phyloP scores from a whole-genome alignment of 768 basidiomycete genomes.

The Suillus alpinus region DNA sequence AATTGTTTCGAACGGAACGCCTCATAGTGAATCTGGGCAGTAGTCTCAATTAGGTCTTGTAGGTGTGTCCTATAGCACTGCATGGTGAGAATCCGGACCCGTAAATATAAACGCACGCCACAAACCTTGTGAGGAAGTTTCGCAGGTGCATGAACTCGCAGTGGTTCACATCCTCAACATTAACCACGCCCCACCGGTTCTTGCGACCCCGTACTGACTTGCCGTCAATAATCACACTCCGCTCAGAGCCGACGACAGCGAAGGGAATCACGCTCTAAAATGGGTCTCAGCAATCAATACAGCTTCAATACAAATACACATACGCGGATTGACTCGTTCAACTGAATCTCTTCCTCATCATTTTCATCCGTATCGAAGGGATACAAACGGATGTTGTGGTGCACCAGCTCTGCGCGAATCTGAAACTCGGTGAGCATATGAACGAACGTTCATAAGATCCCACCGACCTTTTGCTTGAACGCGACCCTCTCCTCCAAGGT shows the following conservation, averaged over 20 bases:
- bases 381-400: slow-evolving; percentile 92
- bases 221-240: slow-evolving; percentile 92
- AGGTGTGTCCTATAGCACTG: slow-evolving; percentile 75
- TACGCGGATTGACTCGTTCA: slow-evolving; percentile 90
- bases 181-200: slow-evolving; percentile 98
- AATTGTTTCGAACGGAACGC: slow-evolving; percentile 99
- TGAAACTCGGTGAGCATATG: slow-evolving; percentile 30
- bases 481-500: slow-evolving; percentile 88
- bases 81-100: background rate
- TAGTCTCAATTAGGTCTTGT: slow-evolving; percentile 98
- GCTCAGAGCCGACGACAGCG: slow-evolving; percentile 96
- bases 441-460: background rate
- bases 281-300: background rate
- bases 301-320: slow-evolving; percentile 24
- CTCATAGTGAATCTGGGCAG: slow-evolving; percentile 98
- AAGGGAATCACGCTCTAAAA: slow-evolving; percentile 89
- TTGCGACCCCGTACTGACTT: slow-evolving; percentile 93
- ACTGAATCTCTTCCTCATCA: slow-evolving; percentile 86
- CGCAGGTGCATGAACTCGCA: slow-evolving; percentile 98
- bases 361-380: slow-evolving; percentile 97
- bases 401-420: slow-evolving; percentile 91
- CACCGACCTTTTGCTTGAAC: slow-evolving; percentile 86
- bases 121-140: slow-evolving; percentile 91
- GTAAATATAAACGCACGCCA: background rate
- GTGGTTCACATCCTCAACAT: slow-evolving; percentile 94